A percentile compares a stretch with the other conserved stretches of the same genome.
Evolutionary conservation across 306 rosid species (phyloP).

Genomic region (Ochetophila trinervis): DNA sequence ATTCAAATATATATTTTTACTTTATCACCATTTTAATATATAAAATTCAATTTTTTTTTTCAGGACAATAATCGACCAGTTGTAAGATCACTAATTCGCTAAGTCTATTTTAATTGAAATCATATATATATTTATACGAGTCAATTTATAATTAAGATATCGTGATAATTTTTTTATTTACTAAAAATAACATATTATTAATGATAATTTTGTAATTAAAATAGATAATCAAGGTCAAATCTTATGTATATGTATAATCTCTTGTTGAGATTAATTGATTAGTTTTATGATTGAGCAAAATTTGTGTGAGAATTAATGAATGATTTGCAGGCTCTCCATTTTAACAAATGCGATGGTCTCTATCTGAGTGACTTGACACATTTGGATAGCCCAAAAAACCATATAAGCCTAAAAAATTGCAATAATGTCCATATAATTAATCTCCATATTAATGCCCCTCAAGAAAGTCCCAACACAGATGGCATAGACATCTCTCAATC

Average conservation of each 20-base stretch:
- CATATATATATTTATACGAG: no score
- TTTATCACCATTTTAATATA: neutral
- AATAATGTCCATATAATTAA: neutral
- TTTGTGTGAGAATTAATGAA: neutral
- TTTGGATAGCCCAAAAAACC: slow-evolving; percentile 33
- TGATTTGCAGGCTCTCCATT: slow-evolving; percentile 29
- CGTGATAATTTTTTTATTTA: no score
- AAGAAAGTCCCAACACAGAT: slow-evolving; percentile 54
- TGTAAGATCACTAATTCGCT: slow-evolving; percentile 9
- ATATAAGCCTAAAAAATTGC: slow-evolving; percentile 29
- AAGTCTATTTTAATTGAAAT: neutral
- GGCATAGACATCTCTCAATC: slow-evolving; percentile 38
- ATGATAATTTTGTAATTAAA: no score
- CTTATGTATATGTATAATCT: no score
- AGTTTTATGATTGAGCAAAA: neutral
- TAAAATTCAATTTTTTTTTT: no score
- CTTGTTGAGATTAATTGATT: no score
- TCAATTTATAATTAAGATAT: no score
- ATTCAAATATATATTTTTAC: no score
- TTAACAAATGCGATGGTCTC: slow-evolving; percentile 20
- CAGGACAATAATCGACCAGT: slow-evolving; percentile 16
- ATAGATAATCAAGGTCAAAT: no score
- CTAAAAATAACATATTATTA: no score
- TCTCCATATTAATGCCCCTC: slow-evolving; percentile 37
- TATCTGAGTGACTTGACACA: slow-evolving; percentile 13